Conservation (phyloP, 2,329 filamentous ascomycete species). For the Arthrobotrys pseudoclavata region DNA sequence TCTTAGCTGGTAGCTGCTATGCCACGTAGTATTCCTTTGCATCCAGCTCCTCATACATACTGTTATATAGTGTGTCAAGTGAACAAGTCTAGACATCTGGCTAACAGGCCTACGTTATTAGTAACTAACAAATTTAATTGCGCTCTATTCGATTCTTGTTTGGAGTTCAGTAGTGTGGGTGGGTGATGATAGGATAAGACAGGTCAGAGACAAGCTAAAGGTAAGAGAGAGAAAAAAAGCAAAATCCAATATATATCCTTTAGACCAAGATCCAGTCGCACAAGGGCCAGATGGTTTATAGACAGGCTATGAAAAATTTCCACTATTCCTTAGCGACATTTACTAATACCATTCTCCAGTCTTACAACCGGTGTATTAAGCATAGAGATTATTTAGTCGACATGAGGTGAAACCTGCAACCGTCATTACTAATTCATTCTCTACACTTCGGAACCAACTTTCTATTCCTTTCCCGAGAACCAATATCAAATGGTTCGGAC, state of each 20-base stretch:
- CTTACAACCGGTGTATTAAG: conserved; percentile 41
- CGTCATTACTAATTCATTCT: conserved; percentile 37
- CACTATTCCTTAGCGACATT: conserved; percentile 53
- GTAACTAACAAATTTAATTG: conserved; percentile 33
- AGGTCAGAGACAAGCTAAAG: conserved; percentile 38
- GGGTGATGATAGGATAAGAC: conserved; percentile 52
- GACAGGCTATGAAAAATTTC: conserved; percentile 38
- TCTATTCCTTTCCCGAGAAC: conserved; percentile 27
- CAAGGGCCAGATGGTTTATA: conserved; percentile 45
- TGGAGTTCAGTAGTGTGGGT: conserved; percentile 53
- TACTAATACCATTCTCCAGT: conserved; percentile 40
- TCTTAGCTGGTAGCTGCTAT: conserved; percentile 22
- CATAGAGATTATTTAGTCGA: conserved; percentile 58
- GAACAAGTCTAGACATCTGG: conserved; percentile 6
- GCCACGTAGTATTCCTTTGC: conserved; percentile 30
- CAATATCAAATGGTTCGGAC: conserved; percentile 43
- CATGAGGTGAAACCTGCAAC: conserved; percentile 47
- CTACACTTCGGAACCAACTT: conserved; percentile 1
- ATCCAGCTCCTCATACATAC: neutral
- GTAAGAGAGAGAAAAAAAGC: conserved; percentile 33
- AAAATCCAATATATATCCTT: conserved; percentile 38
- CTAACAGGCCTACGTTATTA: conserved; percentile 1
- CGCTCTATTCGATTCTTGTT: conserved; percentile 35
- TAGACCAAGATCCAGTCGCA: conserved; percentile 42
- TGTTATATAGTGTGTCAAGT: conserved; percentile 30